Base-by-base conservation (phyloP, 495 filamentous ascomycete species). In the Neohortaea acidophila region DNA sequence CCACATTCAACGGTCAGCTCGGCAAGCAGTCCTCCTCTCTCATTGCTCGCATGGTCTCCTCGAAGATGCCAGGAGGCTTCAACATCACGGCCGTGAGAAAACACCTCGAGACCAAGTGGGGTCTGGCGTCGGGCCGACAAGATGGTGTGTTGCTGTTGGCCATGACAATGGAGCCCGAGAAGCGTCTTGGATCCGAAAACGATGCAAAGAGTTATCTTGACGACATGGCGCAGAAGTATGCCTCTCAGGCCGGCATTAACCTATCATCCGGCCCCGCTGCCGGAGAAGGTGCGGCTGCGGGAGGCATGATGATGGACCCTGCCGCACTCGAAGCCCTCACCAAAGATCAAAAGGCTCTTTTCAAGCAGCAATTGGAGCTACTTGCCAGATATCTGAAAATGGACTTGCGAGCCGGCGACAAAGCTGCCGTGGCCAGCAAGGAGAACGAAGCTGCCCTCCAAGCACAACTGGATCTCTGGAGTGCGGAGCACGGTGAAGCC, bases 21-120 rank as follows among this genome's bases (percentile, higher is more conserved):
- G 89, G 89, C 48, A 96, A 99, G 63, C 89, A 96, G 39, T 87
- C 89, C 0, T 83, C 83, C 21, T 92, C 89, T 3, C 73, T 96
- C 37, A 77, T 96, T 53, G 87, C 91, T 21, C 75, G 87, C 43
- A 66, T 94, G 54, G 86, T 99, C 20, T 94, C 91, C 3, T 94
- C 89, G 4, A 99, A 99, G 60, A 96, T 99, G 89, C 91, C 89
- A 22, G 91, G 86, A 54, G 89, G 89, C 33, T 99, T 96, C 69
- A 99, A 96, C 56, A 96, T 96, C 55, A 94, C 87, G 49, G 68
- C 79, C 2, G 83, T 89, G 10, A 71, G 87, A 33, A 96, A 99
- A 63, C 89, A 96, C 51, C 59, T 99, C 17, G 84, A 92, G 62
- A 87, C 85, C 4, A 68, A 84, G 55, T 99, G 85, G 84, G 91